Conservation (phyloP, 2,329 filamentous ascomycete species). For the Fusarium ramigenum region DNA sequence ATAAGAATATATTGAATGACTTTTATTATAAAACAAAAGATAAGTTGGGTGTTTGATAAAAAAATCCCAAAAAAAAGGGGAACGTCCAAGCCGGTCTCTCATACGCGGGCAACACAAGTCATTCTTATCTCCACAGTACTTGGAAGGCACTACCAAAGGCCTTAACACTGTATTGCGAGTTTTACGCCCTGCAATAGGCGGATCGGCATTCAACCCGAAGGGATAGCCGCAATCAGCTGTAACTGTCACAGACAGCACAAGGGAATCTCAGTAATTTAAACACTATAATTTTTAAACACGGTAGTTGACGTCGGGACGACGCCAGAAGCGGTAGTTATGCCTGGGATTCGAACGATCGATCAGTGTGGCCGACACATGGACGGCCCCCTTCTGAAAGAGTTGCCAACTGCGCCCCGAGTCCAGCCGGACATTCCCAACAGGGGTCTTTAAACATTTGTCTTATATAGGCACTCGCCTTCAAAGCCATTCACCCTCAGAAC, state of each 20-base stretch:
- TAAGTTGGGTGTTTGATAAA: not conserved
- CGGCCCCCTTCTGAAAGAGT: not conserved
- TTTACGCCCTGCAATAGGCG: not conserved
- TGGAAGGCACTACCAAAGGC: conserved; percentile 28
- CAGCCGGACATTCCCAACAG: not conserved
- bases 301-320: not conserved
- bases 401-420: not conserved
- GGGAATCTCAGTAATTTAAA: not conserved
- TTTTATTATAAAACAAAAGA: not conserved
- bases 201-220: not conserved
- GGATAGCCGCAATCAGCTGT: not conserved
- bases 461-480: not conserved
- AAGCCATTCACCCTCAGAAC: no score
- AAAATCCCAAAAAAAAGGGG: not conserved
- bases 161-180: not conserved
- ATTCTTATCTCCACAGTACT: conserved; percentile 4
- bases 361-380: not conserved
- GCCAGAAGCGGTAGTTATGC: conserved; percentile 19
- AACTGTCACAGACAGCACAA: not conserved
- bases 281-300: not conserved
- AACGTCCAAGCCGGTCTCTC: not conserved
- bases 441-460: fast-evolving
- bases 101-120: not conserved
- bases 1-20: no score
- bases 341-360: conserved; percentile 22